Conservation (phyloP, 225 moss, liverwort and hornwort species). For the Thuidium tamariscinum region DNA sequence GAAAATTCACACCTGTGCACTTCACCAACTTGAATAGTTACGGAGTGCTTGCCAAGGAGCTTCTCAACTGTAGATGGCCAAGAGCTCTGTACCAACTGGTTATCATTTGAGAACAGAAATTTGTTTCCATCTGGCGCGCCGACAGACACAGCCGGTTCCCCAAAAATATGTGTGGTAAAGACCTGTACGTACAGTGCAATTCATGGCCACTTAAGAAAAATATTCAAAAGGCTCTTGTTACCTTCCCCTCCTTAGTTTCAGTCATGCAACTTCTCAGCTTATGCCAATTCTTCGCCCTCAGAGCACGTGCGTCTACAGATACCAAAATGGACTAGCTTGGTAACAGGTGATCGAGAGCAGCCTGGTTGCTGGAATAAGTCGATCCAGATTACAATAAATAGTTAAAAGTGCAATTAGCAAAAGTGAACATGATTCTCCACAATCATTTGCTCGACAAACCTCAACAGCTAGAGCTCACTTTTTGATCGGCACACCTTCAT, state of each 20-base stretch:
- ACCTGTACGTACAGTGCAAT: not conserved
- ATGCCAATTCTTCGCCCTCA: no score
- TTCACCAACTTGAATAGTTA: not conserved
- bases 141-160: not conserved
- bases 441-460: no score
- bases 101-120: constrained; percentile 41
- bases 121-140: constrained; percentile 22
- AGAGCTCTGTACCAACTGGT: constrained; percentile 15
- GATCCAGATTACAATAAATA: no score
- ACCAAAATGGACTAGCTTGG: no score
- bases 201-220: not conserved
- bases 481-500: not conserved
- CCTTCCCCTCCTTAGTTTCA: no score
- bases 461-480: not conserved
- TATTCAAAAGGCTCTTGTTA: not conserved
- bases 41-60: constrained; percentile 18
- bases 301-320: no score
- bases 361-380: no score
- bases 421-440: no score
- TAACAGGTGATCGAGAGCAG: no score
- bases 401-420: no score
- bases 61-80: constrained; percentile 12
- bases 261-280: not conserved
- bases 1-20: constrained; percentile 1
- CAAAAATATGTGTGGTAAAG: not conserved